Evolutionary conservation across 108 stramenopile genomes (phyloP).

Genomic region (Discostella stelligeroides): DNA sequence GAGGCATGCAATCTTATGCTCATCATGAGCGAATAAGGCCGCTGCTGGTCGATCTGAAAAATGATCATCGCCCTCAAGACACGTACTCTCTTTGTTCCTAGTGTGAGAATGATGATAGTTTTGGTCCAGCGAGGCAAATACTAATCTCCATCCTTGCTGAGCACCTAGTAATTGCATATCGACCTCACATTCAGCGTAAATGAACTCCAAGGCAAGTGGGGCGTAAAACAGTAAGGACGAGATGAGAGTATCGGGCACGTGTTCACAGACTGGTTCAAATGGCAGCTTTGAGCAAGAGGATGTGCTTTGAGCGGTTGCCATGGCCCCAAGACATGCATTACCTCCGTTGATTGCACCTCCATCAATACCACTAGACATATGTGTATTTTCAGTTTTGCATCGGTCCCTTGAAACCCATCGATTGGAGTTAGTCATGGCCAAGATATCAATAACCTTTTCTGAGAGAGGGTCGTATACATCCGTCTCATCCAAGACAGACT

Average conservation of each 20-base stretch:
- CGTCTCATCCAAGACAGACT: conserved; percentile 49
- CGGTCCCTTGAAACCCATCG: too few species aligned
- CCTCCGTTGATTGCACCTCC: background rate
- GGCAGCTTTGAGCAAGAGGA: conserved; percentile 11
- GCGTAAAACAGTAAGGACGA: conserved; percentile 82
- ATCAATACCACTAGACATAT: background rate
- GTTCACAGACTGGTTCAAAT: conserved; percentile 73
- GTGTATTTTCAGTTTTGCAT: background rate
- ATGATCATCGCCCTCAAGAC: conserved; percentile 18
- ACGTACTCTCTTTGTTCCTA: conserved; percentile 20
- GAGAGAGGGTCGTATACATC: conserved; percentile 49
- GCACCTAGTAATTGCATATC: conserved; percentile 92
- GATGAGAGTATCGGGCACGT: conserved; percentile 62
- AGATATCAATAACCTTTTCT: conserved; percentile 36
- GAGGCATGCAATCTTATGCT: conserved; percentile 75
- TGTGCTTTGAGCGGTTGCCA: background rate
- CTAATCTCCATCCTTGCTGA: conserved; percentile 86
- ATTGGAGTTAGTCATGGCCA: conserved; percentile 17
- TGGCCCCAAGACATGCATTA: background rate
- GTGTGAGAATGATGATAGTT: conserved; percentile 60
- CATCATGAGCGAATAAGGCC: conserved; percentile 74
- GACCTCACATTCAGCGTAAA: conserved; percentile 86
- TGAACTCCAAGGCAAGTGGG: conserved; percentile 89
- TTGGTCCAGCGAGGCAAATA: conserved; percentile 83
- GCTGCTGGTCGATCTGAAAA: conserved; percentile 71